Conservation (phyloP, 2,329 filamentous ascomycete genomes). For the Penicillium sp. region DNA sequence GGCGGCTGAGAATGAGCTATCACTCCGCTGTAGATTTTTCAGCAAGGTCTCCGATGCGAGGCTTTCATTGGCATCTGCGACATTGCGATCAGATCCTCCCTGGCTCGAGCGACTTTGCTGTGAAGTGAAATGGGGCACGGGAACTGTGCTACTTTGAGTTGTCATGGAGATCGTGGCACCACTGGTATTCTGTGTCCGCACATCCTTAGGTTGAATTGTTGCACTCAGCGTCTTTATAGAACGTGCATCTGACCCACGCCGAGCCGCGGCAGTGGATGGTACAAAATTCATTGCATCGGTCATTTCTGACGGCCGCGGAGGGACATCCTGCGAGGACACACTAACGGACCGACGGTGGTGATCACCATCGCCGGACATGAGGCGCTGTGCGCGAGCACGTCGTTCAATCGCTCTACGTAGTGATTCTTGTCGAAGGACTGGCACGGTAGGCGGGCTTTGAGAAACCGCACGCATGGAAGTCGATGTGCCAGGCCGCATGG, state of each 20-base stretch:
- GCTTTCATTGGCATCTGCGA: conserved; percentile 32
- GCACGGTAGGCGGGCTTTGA: conserved; percentile 48
- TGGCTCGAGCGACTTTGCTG: conserved; percentile 30
- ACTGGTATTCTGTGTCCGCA: conserved; percentile 42
- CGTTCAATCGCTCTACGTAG: conserved; percentile 50
- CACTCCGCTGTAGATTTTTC: conserved; percentile 49
- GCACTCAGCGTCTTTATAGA: conserved; percentile 40
- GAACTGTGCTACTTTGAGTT: conserved; percentile 45
- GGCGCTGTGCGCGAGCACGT: conserved; percentile 43
- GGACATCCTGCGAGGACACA: conserved; percentile 40
- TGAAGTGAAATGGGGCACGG: conserved; percentile 50
- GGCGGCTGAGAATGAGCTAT: conserved; percentile 44
- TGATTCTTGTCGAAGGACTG: conserved; percentile 48
- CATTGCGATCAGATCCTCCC: conserved; percentile 19
- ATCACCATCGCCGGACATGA: conserved; percentile 30
- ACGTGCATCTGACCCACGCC: conserved; percentile 40
- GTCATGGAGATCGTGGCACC: conserved; percentile 49
- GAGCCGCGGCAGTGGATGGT: conserved; percentile 20
- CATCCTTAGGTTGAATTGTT: conserved; percentile 43
- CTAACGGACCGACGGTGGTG: conserved; percentile 39
- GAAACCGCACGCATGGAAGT: conserved; percentile 46
- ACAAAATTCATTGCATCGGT: conserved; percentile 21
- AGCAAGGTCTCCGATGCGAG: conserved; percentile 52
- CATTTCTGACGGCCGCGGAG: conserved; percentile 31
- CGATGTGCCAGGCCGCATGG: conserved; percentile 36